Evolutionary conservation across 2,329 filamentous ascomycete species (phyloP).

Genomic region (Alternaria tenuissima): DNA sequence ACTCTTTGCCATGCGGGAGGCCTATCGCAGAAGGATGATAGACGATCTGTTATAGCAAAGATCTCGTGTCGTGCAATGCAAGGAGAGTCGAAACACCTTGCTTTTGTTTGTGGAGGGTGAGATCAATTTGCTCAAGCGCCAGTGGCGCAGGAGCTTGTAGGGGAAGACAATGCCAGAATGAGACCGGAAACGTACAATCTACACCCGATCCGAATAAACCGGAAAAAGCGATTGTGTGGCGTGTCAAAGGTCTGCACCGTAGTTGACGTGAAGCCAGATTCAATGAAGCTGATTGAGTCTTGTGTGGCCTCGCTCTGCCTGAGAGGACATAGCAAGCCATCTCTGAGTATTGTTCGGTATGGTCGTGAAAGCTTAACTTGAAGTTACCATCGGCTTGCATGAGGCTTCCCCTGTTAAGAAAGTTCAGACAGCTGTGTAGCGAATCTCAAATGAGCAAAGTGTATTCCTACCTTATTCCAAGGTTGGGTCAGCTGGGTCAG

Average conservation of each 20-base stretch:
- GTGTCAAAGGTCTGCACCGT: background rate
- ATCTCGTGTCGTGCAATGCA: too few relatives aligned
- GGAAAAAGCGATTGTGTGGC: accelerated
- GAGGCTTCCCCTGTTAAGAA: background rate
- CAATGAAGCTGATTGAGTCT: background rate
- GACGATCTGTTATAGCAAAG: too few relatives aligned
- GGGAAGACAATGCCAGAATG: background rate
- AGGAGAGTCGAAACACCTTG: background rate
- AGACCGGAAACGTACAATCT: background rate
- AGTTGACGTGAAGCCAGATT: accelerated
- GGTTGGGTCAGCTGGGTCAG: background rate
- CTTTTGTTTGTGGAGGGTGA: background rate
- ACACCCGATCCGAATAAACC: accelerated
- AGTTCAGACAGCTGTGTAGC: accelerated
- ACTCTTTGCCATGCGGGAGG: too few relatives aligned
- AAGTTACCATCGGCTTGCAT: too few relatives aligned
- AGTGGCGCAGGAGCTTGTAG: background rate
- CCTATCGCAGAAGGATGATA: too few relatives aligned
- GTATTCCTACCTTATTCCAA: background rate
- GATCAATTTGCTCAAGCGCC: background rate
- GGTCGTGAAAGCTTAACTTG: background rate
- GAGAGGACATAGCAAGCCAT: too few relatives aligned
- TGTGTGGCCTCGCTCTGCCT: accelerated
- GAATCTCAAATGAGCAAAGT: background rate
- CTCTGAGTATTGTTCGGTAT: background rate